phyloP scores from a whole-genome alignment of 2,329 filamentous ascomycete genomes.

The Epichloe sylvatica region DNA sequence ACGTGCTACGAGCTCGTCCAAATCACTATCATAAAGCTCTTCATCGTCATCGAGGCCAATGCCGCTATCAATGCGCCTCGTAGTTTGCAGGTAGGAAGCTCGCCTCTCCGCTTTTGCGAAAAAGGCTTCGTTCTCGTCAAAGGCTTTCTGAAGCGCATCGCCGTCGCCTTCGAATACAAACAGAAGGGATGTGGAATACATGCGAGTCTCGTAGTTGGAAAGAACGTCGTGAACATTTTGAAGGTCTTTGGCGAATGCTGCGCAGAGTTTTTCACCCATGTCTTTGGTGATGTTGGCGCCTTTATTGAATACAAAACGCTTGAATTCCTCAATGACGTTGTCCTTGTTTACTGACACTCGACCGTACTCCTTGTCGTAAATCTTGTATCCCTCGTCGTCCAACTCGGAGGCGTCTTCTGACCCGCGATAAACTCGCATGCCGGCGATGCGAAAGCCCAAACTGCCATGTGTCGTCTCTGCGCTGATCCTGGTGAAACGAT shows the following conservation, averaged over 20 bases:
- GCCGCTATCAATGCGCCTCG: conserved; percentile 40
- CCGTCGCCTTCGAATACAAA: conserved; percentile 54
- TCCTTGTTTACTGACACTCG: conserved; percentile 35
- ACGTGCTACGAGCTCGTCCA: conserved; percentile 28
- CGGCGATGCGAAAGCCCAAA: conserved; percentile 49
- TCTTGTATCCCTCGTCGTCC: conserved; percentile 39
- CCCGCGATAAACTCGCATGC: conserved; percentile 50
- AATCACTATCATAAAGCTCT: conserved; percentile 29
- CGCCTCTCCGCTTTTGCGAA: conserved; percentile 35
- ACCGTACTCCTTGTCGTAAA: conserved; percentile 52
- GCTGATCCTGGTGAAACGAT: no score
- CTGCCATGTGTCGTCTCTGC: conserved; percentile 30
- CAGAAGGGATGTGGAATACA: conserved; percentile 49
- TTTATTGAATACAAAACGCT: conserved; percentile 44
- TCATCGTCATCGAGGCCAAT: conserved; percentile 34
- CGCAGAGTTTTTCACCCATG: conserved; percentile 40
- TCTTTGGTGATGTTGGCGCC: conserved; percentile 45
- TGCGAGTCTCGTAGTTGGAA: conserved; percentile 43
- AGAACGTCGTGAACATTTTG: conserved; percentile 38
- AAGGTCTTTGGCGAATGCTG: conserved; percentile 40
- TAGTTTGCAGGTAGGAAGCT: conserved; percentile 17
- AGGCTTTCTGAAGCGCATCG: conserved; percentile 34
- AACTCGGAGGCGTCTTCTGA: conserved; percentile 36
- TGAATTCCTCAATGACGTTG: conserved; percentile 41
- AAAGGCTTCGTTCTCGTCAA: conserved; percentile 39